Evolutionary conservation across 495 filamentous ascomycete genomes (phyloP), one percentile per base, ranked within the genome.

Genomic region (Aspergillus ellipticus): DNA sequence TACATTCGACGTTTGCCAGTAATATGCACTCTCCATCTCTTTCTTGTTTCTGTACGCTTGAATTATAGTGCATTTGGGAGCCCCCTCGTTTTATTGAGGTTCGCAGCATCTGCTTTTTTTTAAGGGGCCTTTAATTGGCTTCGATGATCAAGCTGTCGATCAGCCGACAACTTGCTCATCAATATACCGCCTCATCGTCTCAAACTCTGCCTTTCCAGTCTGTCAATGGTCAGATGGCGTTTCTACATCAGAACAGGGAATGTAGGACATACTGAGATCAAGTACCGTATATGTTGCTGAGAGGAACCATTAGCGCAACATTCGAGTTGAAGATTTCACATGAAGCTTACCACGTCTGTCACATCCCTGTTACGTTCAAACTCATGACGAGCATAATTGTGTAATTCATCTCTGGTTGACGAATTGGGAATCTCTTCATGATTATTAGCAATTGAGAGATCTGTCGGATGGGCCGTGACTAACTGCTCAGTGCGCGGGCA

Each of bases 301-400:
- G 55, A n/a, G 13, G n/a, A 49, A 42, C 45, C 2, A 39, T 28
- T 55, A 42, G 72, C 42, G 68, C 64, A 42, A n/a, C 35, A 54
- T 24, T 31, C 48, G 24, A 33, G 3, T 10, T 45, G 19, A 16
- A 43, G n/a, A 2, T 16, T 16, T 15, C 8, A 53, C 19, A 4
- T 10, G 47, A 45, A 42, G 70, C 82, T 19, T 74, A 89, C 86
- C 59, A 89, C 59, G 66, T 95, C 89, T 2, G 82, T 85, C 20
- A 93, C 85, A 29, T 75, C 58, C 19, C 79, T 81, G 68, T 90
- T 83, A 22, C 87, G 79, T 67, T 89, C 85, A 65, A 94, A 92
- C 60, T 94, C 90, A 42, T 77, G 72, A 11, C 89, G 81, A 26
- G 87, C 90, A 75, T 89, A 93, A 24, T 72, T 70, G 31, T 79